These are phyloP conservation scores for Gossypium mustelinum DNA, from an alignment of 345 rosid species.

Conservation along the genomic window DNA sequence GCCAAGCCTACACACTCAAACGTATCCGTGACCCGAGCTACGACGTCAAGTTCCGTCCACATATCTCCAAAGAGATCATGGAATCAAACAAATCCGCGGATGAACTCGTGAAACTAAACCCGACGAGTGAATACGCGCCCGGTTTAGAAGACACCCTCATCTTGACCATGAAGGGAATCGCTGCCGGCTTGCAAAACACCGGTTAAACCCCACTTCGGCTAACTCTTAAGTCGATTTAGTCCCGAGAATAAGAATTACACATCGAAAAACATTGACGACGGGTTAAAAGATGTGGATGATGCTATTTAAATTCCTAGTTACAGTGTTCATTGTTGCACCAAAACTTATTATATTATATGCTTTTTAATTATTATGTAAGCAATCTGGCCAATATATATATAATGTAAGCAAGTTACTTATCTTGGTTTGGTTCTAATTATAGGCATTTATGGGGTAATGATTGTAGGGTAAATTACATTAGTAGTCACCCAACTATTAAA, in stretches of 20 bases:
- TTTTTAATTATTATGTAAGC: too few species aligned
- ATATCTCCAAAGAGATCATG: slow-evolving; percentile 70
- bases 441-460: too few species aligned
- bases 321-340: too few species aligned
- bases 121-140: slow-evolving; percentile 80
- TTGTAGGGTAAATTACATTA: too few species aligned
- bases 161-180: slow-evolving; percentile 97
- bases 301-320: too few species aligned
- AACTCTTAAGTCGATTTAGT: not conserved
- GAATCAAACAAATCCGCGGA: slow-evolving; percentile 68
- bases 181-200: slow-evolving; percentile 93
- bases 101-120: slow-evolving; percentile 77
- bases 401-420: too few species aligned
- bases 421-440: too few species aligned
- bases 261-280: not conserved
- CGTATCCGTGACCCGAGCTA: slow-evolving; percentile 80
- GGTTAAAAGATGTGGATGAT: too few species aligned
- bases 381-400: too few species aligned
- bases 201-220: slow-evolving; percentile 37
- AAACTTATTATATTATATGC: too few species aligned
- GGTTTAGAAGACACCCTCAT: slow-evolving; percentile 97
- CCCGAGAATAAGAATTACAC: not conserved
- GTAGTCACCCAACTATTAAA: too few species aligned
- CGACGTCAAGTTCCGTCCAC: slow-evolving; percentile 70
- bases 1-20: slow-evolving; percentile 92